A percentile compares a stretch with the other conserved stretches of the same genome.
phyloP scores from a whole-genome alignment of 805 yeast genomes.

The Hanseniaspora vineae region DNA sequence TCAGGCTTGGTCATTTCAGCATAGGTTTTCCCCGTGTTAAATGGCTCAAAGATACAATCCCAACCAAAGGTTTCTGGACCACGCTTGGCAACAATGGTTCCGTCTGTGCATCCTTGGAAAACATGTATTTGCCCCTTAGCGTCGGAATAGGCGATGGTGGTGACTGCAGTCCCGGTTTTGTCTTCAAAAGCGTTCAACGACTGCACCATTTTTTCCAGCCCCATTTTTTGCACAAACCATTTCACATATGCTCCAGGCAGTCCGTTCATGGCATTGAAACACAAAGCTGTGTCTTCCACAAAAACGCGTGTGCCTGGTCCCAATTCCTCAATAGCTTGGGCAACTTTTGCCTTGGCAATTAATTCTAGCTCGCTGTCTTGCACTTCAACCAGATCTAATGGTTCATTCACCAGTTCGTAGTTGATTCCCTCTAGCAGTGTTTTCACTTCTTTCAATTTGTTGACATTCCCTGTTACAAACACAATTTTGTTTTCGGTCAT shows the following conservation, averaged over 20 bases:
- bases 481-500: constrained; percentile 28
- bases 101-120: constrained; percentile 78
- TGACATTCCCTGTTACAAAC: constrained; percentile 79
- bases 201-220: constrained; percentile 63
- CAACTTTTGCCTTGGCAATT: constrained; percentile 70
- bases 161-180: constrained; percentile 75
- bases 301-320: constrained; percentile 62
- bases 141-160: constrained; percentile 85
- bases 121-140: constrained; percentile 69
- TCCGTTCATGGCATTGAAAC: constrained; percentile 65
- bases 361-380: constrained; percentile 76
- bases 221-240: constrained; percentile 76
- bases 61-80: constrained; percentile 86
- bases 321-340: constrained; percentile 47
- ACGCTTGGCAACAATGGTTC: constrained; percentile 61
- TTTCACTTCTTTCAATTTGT: constrained; percentile 76
- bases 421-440: constrained; percentile 39
- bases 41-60: constrained; percentile 84
- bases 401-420: constrained; percentile 39
- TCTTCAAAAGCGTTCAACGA: constrained; percentile 73
- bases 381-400: constrained; percentile 76
- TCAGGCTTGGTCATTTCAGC: constrained; percentile 75
- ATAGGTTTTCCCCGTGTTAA: constrained; percentile 51
- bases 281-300: constrained; percentile 90
- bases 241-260: constrained; percentile 93